Conservation (phyloP, 2,329 filamentous ascomycete species). For the Nemania sp. region DNA sequence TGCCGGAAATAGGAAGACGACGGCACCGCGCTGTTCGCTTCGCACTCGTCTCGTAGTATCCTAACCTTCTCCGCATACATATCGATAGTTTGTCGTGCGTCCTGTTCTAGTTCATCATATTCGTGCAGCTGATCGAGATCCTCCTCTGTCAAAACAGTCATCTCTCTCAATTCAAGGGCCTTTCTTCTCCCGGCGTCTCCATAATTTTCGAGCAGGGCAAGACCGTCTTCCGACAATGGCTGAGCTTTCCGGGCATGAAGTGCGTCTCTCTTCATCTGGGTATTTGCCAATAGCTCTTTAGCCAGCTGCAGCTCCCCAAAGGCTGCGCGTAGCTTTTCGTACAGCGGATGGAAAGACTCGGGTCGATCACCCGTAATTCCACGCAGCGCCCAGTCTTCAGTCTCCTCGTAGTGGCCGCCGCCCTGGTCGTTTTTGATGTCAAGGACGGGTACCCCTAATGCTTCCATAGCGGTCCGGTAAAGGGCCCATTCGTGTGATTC, state of each 20-base stretch:
- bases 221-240: constrained; percentile 28
- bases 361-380: constrained; percentile 41
- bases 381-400: constrained; percentile 31
- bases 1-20: constrained; percentile 47
- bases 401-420: constrained; percentile 22
- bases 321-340: constrained; percentile 48
- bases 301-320: constrained; percentile 53
- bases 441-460: constrained; percentile 20
- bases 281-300: constrained; percentile 52
- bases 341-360: constrained; percentile 54
- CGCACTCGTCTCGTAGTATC: constrained; percentile 47
- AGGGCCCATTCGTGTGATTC: constrained; percentile 35
- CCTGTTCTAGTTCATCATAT: constrained; percentile 46
- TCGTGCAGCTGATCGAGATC: constrained; percentile 51
- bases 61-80: constrained; percentile 42
- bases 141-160: constrained; percentile 42
- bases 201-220: constrained; percentile 32
- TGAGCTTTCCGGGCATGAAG: constrained; percentile 32
- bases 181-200: constrained; percentile 44
- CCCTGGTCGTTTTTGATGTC: constrained; percentile 26
- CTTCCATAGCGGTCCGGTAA: constrained; percentile 31
- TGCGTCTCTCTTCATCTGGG: constrained; percentile 45
- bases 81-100: constrained; percentile 42
- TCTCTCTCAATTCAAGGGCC: constrained; percentile 41
- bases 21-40: constrained; percentile 48